A percentile compares a stretch with the other conserved stretches of the same genome.
phyloP scores from a whole-genome alignment of 176 grass and related monocot species.

The Echinochloa phyllopogon region DNA sequence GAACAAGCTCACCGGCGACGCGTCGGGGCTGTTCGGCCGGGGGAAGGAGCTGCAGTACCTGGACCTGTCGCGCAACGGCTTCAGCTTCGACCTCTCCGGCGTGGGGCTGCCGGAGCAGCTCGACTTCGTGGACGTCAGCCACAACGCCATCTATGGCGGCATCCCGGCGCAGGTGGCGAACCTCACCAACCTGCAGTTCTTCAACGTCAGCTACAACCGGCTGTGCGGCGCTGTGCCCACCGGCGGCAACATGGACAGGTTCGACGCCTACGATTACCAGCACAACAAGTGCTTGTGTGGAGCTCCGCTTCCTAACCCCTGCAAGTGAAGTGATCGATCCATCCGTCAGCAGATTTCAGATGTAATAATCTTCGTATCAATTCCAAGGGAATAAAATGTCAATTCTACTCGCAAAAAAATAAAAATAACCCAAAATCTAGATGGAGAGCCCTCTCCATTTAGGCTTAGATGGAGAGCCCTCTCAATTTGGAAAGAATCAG shows the following conservation, averaged over 20 bases:
- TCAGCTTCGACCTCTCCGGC: constrained; percentile 56
- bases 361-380: too few species aligned
- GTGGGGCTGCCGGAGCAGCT: constrained; percentile 51
- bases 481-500: too few species aligned
- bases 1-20: constrained; percentile 58
- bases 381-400: too few species aligned
- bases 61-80: constrained; percentile 67
- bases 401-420: too few species aligned
- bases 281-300: constrained; percentile 71
- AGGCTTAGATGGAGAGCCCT: too few species aligned
- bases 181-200: constrained; percentile 25
- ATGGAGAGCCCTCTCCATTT: too few species aligned
- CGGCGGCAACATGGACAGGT: constrained; percentile 26
- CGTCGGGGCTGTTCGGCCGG: constrained; percentile 26
- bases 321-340: not conserved
- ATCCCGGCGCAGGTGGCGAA: constrained; percentile 59
- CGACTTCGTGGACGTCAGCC: constrained; percentile 52
- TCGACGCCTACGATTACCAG: constrained; percentile 40
- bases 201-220: constrained; percentile 85
- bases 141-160: constrained; percentile 63
- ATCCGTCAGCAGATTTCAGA: too few species aligned
- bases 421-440: too few species aligned
- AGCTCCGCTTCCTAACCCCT: constrained; percentile 37
- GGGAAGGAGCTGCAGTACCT: constrained; percentile 30
- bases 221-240: constrained; percentile 62